phyloP scores from a whole-genome alignment of 2,329 filamentous ascomycete species.

The Clonostachys rosea region DNA sequence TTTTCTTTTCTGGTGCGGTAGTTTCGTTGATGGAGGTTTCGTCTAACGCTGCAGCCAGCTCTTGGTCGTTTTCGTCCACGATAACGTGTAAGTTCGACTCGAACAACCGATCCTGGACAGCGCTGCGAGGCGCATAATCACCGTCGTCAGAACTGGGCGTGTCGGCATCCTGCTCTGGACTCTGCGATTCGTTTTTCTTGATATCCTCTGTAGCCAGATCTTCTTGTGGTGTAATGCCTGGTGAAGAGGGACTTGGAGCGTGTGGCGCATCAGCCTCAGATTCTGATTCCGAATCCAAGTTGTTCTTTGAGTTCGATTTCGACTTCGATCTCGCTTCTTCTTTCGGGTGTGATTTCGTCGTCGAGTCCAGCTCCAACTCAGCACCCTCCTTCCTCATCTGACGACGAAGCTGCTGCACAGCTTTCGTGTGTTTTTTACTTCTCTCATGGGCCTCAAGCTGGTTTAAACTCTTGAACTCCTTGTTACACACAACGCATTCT shows the following conservation, averaged over 20 bases:
- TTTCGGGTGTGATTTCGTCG: background rate
- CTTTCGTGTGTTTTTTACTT: constrained; percentile 94
- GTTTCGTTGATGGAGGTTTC: constrained; percentile 12
- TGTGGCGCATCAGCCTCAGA: background rate
- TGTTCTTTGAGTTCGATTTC: background rate
- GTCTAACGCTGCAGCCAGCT: background rate
- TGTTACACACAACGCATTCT: constrained; percentile 74
- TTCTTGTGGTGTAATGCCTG: background rate
- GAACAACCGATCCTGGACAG: constrained; percentile 33
- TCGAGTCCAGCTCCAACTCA: constrained; percentile 43
- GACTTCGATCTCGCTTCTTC: background rate
- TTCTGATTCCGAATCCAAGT: background rate
- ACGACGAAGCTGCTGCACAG: constrained; percentile 71
- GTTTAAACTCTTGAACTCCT: constrained; percentile 83
- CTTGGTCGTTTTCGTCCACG: background rate
- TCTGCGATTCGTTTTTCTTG: constrained; percentile 2
- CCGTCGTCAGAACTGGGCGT: constrained; percentile 13
- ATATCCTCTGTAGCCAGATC: constrained; percentile 3
- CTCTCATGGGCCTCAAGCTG: constrained; percentile 89
- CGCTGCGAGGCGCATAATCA: constrained; percentile 41
- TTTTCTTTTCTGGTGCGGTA: constrained; percentile 25
- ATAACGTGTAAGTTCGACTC: no score
- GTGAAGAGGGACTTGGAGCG: background rate
- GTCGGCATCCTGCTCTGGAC: constrained; percentile 4
- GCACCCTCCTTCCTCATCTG: constrained; percentile 81